Evolutionary conservation across 768 basidiomycete genomes (phyloP).

Genomic region (Tricholoma saponaceum): DNA sequence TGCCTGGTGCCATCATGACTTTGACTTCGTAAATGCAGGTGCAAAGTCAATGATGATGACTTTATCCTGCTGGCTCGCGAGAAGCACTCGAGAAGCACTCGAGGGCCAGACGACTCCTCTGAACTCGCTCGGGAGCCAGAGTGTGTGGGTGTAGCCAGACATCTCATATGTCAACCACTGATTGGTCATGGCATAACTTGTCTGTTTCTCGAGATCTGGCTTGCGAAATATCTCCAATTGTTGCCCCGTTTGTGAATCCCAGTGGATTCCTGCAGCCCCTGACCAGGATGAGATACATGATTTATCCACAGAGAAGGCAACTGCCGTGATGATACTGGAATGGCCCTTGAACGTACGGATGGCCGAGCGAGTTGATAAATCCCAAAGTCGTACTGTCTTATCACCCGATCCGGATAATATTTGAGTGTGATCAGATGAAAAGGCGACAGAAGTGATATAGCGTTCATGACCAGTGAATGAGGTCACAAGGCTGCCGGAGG

Average conservation of each 20-base stretch:
- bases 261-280: constrained; percentile 3
- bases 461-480: constrained; percentile 2
- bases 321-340: not conserved
- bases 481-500: constrained; percentile 1
- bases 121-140: constrained; percentile 8
- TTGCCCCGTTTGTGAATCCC: constrained; percentile 2
- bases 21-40: not conserved
- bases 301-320: constrained; percentile 6
- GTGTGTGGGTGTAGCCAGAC: not conserved
- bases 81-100: constrained; percentile 3
- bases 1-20: too few relatives aligned
- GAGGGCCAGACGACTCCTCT: constrained; percentile 9
- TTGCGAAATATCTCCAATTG: not conserved
- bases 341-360: not conserved
- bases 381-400: constrained; percentile 9
- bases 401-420: constrained; percentile 7
- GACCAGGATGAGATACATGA: constrained; percentile 3
- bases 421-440: constrained; percentile 2
- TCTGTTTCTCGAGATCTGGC: not conserved
- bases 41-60: constrained; percentile 9
- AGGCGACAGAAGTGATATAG: constrained; percentile 7
- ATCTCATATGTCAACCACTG: constrained; percentile 4
- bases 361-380: not conserved
- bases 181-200: constrained; percentile 1
- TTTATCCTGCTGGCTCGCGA: constrained; percentile 9